Evolutionary conservation across 768 basidiomycete genomes (phyloP).

Genomic region (Calocybe indica): DNA sequence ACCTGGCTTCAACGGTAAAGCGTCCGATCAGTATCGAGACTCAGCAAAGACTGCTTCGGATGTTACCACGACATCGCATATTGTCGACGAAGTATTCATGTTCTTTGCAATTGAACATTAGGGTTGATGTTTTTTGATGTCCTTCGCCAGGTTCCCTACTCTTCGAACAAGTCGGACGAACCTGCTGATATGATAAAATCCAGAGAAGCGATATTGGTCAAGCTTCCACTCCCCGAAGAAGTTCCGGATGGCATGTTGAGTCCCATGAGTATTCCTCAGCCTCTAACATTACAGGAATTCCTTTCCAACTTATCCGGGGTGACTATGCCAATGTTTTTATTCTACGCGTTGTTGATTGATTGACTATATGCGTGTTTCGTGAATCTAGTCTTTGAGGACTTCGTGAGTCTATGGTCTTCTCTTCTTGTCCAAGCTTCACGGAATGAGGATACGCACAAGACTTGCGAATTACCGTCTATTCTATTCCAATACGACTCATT

Average conservation of each 20-base stretch:
- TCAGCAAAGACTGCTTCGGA: too few species aligned
- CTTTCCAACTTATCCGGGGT: slow-evolving; percentile 53
- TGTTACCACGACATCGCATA: too few species aligned
- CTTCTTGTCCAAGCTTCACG: too few species aligned
- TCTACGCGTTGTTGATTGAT: not conserved
- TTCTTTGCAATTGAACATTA: too few species aligned
- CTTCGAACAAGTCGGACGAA: slow-evolving; percentile 21
- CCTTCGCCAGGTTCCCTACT: not conserved
- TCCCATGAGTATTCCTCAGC: slow-evolving; percentile 61
- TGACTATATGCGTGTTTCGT: slow-evolving; percentile 3
- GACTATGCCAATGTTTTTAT: slow-evolving; percentile 16
- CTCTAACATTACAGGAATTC: slow-evolving; percentile 67
- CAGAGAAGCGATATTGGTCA: slow-evolving; percentile 49
- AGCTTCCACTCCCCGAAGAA: slow-evolving; percentile 57
- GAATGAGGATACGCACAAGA: too few species aligned
- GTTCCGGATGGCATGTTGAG: slow-evolving; percentile 62
- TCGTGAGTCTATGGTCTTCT: slow-evolving; percentile 35
- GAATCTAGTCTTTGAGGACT: slow-evolving; percentile 44
- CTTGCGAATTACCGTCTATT: slow-evolving; percentile 64
- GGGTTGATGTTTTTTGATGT: not conserved
- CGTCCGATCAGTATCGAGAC: too few species aligned
- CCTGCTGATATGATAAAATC: slow-evolving; percentile 42
- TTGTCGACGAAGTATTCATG: too few species aligned
- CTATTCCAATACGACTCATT: slow-evolving; percentile 60
- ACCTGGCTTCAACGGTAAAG: too few species aligned